These are phyloP conservation scores for Thelonectria blattea DNA, from an alignment of 2,329 filamentous ascomycete genomes.

Conservation along the genomic window DNA sequence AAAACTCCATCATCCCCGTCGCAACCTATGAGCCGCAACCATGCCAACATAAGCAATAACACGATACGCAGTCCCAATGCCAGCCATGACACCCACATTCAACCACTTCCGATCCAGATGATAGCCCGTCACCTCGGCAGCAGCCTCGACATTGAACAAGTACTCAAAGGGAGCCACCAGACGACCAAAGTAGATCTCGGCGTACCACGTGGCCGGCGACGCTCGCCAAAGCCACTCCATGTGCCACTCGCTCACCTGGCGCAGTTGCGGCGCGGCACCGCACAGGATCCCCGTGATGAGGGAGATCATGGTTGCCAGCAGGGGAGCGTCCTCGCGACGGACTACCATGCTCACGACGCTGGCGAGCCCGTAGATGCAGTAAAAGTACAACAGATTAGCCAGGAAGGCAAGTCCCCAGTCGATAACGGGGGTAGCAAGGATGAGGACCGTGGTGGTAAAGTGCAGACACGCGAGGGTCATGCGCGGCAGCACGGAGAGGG, in stretches of 20 bases:
- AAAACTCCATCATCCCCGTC: conserved; percentile 21
- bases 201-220: conserved; percentile 61
- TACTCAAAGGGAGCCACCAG: conserved; percentile 56
- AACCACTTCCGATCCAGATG: conserved; percentile 50
- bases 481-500: conserved; percentile 56
- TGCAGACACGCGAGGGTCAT: conserved; percentile 59
- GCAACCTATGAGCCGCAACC: conserved; percentile 30
- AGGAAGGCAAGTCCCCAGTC: conserved; percentile 55
- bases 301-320: conserved; percentile 60
- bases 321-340: conserved; percentile 61
- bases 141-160: conserved; percentile 57
- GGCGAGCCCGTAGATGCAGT: conserved; percentile 63
- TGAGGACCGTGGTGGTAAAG: conserved; percentile 57
- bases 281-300: conserved; percentile 61
- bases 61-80: conserved; percentile 53
- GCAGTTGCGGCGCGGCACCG: conserved; percentile 58
- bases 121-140: conserved; percentile 52
- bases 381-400: conserved; percentile 62
- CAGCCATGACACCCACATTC: conserved; percentile 53
- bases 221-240: conserved; percentile 62
- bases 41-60: conserved; percentile 47
- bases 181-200: conserved; percentile 61
- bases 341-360: conserved; percentile 59
- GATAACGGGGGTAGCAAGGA: conserved; percentile 58
- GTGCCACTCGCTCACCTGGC: conserved; percentile 56